These are phyloP conservation scores for Lodderomyces jiufengensis DNA, from an alignment of 1,139 yeast species.

Conservation along the genomic window DNA sequence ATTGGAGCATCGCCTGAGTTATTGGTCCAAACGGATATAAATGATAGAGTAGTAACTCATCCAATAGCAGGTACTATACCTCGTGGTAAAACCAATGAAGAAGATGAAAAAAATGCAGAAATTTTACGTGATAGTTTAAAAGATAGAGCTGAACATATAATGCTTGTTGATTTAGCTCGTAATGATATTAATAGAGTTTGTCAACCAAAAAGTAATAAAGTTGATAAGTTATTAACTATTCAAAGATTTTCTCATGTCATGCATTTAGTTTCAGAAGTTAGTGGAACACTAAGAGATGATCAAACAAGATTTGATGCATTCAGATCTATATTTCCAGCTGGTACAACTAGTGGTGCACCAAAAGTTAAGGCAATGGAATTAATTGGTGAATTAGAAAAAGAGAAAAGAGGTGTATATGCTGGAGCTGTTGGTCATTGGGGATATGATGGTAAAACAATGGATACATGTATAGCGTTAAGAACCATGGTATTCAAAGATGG, in stretches of 20 bases:
- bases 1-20: constrained; percentile 98
- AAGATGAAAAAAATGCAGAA: constrained; percentile 80
- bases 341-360: constrained; percentile 98
- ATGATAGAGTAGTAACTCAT: constrained; percentile 80
- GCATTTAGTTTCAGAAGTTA: constrained; percentile 92
- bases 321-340: constrained; percentile 97
- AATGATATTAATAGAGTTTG: constrained; percentile 95
- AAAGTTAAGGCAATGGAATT: constrained; percentile 95
- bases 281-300: constrained; percentile 80
- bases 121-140: constrained; percentile 74
- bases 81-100: constrained; percentile 87
- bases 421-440: constrained; percentile 99
- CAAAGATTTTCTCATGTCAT: constrained; percentile 97
- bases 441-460: constrained; percentile 88
- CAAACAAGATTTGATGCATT: constrained; percentile 94
- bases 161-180: constrained; percentile 96
- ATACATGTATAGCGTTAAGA: constrained; percentile 93
- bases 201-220: constrained; percentile 76
- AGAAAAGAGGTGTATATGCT: constrained; percentile 94
- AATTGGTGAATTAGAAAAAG: constrained; percentile 83
- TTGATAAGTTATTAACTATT: constrained; percentile 82
- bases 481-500: constrained; percentile 95
- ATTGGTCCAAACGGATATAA: constrained; percentile 72
- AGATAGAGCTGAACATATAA: constrained; percentile 96
- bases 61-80: constrained; percentile 96